A percentile compares a stretch with the other conserved stretches of the same genome.
Evolutionary conservation across 768 basidiomycete species (phyloP).

Genomic region (Mycena metata): DNA sequence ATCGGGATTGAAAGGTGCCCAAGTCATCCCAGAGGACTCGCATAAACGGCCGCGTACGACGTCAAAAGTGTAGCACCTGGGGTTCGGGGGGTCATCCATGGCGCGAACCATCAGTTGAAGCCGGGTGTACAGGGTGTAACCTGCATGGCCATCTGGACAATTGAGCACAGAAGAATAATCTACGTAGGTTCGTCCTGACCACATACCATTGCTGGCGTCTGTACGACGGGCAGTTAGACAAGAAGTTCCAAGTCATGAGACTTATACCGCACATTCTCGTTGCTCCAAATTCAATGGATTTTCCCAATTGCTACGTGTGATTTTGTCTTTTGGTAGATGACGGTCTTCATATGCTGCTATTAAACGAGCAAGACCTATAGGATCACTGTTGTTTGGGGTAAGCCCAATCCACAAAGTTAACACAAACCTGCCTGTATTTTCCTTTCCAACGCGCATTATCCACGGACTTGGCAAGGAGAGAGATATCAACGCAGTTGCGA

Average conservation of each 20-base stretch:
- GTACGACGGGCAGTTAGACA: constrained; percentile 27
- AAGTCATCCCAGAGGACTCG: constrained; percentile 59
- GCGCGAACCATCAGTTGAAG: constrained; percentile 59
- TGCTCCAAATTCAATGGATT: constrained; percentile 57
- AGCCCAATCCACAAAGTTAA: not conserved
- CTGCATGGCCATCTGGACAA: constrained; percentile 79
- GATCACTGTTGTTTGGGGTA: constrained; percentile 39
- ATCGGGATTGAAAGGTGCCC: constrained; percentile 72
- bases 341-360: constrained; percentile 71
- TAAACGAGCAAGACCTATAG: constrained; percentile 75
- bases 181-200: not conserved
- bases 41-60: constrained; percentile 60
- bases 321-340: constrained; percentile 68
- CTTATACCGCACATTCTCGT: constrained; percentile 68
- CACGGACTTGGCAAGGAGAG: constrained; percentile 75
- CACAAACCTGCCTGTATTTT: constrained; percentile 53
- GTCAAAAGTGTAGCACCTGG: constrained; percentile 71
- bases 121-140: constrained; percentile 63
- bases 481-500: constrained; percentile 75
- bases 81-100: constrained; percentile 51
- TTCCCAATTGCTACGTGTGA: constrained; percentile 83
- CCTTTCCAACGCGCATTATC: constrained; percentile 84
- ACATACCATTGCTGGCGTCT: constrained; percentile 37
- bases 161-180: constrained; percentile 63
- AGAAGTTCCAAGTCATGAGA: constrained; percentile 18